Base-by-base conservation (phyloP, 495 filamentous ascomycete genomes). In the Aspergillus hancockii region DNA sequence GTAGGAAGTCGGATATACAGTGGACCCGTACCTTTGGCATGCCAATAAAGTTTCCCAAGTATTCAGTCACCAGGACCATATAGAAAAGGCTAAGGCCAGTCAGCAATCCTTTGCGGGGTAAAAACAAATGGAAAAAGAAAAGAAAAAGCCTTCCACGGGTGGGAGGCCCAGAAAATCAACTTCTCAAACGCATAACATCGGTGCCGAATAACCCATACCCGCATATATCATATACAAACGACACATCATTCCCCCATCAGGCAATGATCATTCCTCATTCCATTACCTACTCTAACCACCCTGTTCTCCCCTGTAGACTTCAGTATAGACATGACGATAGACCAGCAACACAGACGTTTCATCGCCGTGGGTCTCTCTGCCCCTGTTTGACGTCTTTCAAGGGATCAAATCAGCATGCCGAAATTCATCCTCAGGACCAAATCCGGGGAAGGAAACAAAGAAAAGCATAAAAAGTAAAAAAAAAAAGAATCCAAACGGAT, bases 61-160 rank as follows among this genome's bases (percentile, higher is more conserved):
- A 52, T 52, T 52, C 50, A 52, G 50, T 36, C 30, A 19, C 31
- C 18, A 19, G 31, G 50, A 38, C 34, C 50, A 52, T 19, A 38
- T 52, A 23, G 21, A 52, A 19, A 36, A 38, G n/a, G 21, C 30
- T 34, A 52, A 32, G 18, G 21, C 47, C 49, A 52, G 28, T 23
- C 46, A 49, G 13, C 8, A 14, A 36, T 52, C 50, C 31, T 53
- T 40, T 53, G 51, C 51, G 51, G 51, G 51, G 51, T 53, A 53
- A 53, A 53, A 5, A 34, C 10, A 40, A 5, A 34, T 21, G 31
- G 31, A 52, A 36, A 22, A 38, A 13, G 14, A 19, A 21, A 21
- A 7, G 31, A 34, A 19, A 19, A 21, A 52, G 38, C 1, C 2
- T n/a, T n/a, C 10, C 36, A 40, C 36, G 2, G 16, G 16, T 7